Base-by-base conservation (phyloP, 1,284 basidiomycete genomes). In the Rhodotorula sp. region DNA sequence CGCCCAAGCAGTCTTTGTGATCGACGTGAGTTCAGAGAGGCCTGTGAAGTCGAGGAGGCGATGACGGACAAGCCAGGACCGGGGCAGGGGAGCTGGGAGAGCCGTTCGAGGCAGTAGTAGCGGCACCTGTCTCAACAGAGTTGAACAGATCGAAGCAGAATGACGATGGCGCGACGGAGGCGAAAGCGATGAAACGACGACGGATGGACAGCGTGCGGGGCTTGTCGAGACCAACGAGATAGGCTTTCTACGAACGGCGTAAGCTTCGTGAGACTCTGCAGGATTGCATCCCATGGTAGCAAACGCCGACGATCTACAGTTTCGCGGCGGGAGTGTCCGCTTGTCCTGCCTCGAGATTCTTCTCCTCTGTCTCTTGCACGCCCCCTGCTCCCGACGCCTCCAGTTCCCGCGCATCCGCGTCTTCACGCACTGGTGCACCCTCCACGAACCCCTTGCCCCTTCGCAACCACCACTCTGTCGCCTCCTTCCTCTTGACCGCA, bases 401-500 rank as follows among this genome's bases (percentile, higher is more conserved):
- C 11, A 44, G 39, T 17, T 17, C 39, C 39, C 39, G 39, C 39
- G 19, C 19, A 13, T 53, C 36, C 39, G 27, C 32, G 10, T 49
- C 53, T 6, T 24, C 47, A 5, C 8, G 13, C 11, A 57, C 3
- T n/a, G 57, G 32, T 5, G 36, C 68, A 8, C 61, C 62, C 7
- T 9, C 20, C n/a, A 44, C 36, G 6, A 74, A 39, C 7, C 65
- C 70, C 27, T 57, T 39, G 15, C 72, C 64, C 24, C 64, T 54
- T 49, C 68, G 58, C 59, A 77, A 32, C 75, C 74, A 77, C 67
- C 68, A 77, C 61, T 65, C 57, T 4, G 72, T 70, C 34, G 67
- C 76, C 29, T 64, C 73, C n/a, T 63, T 66, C n/a, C 76, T 53
- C 63, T 77, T 77, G 44, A 67, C 73, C 59, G 72, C 70, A 49